These are phyloP conservation scores for Colletotrichum sp. DNA, from an alignment of 2,329 filamentous ascomycete species.

Conservation along the genomic window DNA sequence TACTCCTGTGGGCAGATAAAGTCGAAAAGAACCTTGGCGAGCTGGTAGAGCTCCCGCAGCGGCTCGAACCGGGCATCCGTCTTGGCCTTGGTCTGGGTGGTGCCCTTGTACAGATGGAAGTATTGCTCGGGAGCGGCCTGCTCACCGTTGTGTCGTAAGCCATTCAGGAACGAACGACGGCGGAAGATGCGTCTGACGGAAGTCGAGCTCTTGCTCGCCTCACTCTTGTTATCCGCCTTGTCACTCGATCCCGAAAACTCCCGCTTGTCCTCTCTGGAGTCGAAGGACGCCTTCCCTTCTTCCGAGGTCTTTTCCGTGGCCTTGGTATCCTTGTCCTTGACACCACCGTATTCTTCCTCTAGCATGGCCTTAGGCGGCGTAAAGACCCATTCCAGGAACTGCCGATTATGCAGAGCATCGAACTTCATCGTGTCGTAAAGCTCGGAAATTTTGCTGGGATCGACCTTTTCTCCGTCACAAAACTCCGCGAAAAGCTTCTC, in stretches of 20 bases:
- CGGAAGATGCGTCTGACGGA: conserved; percentile 60
- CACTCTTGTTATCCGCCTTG: conserved; percentile 45
- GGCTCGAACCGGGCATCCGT: conserved; percentile 86
- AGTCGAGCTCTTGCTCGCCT: conserved; percentile 31
- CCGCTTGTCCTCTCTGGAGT: conserved; percentile 36
- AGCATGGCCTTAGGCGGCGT: conserved; percentile 82
- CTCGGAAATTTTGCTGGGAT: conserved; percentile 98
- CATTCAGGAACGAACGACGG: conserved; percentile 64
- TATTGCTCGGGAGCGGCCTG: conserved; percentile 73
- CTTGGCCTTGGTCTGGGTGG: conserved; percentile 76
- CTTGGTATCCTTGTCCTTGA: conserved; percentile 38
- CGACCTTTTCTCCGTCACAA: conserved; percentile 95
- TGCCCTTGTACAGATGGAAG: conserved; percentile 88
- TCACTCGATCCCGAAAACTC: conserved; percentile 39
- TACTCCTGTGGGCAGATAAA: conserved; percentile 99
- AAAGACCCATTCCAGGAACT: conserved; percentile 97
- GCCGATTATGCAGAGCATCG: conserved; percentile 93
- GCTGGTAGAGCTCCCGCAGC: conserved; percentile 88
- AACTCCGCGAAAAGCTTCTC: conserved; percentile 98
- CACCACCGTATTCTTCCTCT: conserved; percentile 68
- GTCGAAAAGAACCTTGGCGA: conserved; percentile 95
- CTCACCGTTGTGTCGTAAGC: conserved; percentile 52
- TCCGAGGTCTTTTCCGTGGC: conserved; percentile 41
- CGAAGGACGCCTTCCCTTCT: conserved; percentile 42
- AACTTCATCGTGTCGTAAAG: conserved; percentile 99